Evolutionary conservation across 2,329 filamentous ascomycete genomes (phyloP).

Genomic region (Epichloe sibirici): DNA sequence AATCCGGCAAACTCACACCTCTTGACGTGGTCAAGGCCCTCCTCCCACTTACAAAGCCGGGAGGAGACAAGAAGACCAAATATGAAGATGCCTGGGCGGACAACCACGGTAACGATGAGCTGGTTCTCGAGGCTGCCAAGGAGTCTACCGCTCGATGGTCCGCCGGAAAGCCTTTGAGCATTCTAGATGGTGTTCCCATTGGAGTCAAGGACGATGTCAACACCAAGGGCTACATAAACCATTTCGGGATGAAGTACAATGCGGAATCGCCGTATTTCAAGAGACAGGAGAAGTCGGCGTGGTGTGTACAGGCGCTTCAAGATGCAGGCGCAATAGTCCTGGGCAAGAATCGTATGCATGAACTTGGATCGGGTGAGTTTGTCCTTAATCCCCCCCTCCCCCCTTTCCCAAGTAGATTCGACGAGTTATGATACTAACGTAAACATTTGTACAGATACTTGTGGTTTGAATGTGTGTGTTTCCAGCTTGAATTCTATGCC

Average conservation of each 20-base stretch:
- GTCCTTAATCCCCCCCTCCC: neutral
- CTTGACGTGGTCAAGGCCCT: constrained; percentile 58
- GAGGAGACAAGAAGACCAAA: constrained; percentile 37
- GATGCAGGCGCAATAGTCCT: constrained; percentile 64
- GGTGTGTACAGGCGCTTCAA: constrained; percentile 59
- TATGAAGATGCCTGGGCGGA: constrained; percentile 67
- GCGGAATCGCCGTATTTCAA: constrained; percentile 39
- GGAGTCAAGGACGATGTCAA: constrained; percentile 74
- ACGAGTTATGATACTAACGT: neutral
- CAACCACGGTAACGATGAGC: constrained; percentile 41
- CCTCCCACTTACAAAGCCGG: constrained; percentile 56
- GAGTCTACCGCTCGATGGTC: constrained; percentile 64
- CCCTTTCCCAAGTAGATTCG: neutral
- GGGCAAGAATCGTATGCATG: constrained; percentile 71
- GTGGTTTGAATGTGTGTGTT: constrained; percentile 57
- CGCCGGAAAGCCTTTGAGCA: constrained; percentile 49
- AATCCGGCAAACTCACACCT: constrained; percentile 57
- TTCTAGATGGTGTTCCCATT: constrained; percentile 72
- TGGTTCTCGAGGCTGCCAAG: constrained; percentile 54
- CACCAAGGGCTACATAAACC: constrained; percentile 56
- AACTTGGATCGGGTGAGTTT: constrained; percentile 54
- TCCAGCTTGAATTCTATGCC: neutral
- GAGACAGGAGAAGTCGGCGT: constrained; percentile 44
- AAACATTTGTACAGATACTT: constrained; percentile 43
- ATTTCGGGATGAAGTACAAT: constrained; percentile 50